Evolutionary conservation across 2,329 filamentous ascomycete species (phyloP).

Genomic region (Epichloe aotearoae): DNA sequence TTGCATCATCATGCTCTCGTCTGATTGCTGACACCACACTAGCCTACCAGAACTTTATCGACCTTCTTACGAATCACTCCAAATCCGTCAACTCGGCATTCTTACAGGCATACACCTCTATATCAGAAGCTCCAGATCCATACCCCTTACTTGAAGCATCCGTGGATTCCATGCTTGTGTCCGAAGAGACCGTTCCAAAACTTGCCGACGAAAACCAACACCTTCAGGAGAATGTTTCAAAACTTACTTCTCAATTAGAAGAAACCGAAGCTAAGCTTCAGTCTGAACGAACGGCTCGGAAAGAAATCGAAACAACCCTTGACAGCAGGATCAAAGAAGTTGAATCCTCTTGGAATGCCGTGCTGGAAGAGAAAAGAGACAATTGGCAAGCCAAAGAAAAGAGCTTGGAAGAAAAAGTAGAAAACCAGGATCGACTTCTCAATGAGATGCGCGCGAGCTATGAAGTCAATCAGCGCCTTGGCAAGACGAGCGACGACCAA

Average conservation of each 20-base stretch:
- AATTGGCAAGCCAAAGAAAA: constrained; percentile 96
- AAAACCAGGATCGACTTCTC: constrained; percentile 81
- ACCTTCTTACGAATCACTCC: constrained; percentile 88
- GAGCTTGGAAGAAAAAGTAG: constrained; percentile 80
- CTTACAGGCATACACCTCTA: constrained; percentile 77
- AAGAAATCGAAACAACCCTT: constrained; percentile 62
- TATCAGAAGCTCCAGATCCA: constrained; percentile 92
- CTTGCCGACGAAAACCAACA: constrained; percentile 80
- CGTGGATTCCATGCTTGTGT: constrained; percentile 81
- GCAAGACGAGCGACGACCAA: constrained; percentile 52
- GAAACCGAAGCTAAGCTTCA: constrained; percentile 71
- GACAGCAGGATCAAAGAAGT: constrained; percentile 79
- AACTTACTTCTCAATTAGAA: constrained; percentile 69
- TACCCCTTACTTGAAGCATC: constrained; percentile 94
- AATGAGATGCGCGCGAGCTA: constrained; percentile 96
- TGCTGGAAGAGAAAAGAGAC: constrained; percentile 83
- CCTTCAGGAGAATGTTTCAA: constrained; percentile 64
- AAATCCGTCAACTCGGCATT: constrained; percentile 91
- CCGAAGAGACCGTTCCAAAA: constrained; percentile 84
- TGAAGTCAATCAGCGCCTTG: constrained; percentile 85
- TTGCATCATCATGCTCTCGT: not conserved
- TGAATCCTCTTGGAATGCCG: constrained; percentile 78
- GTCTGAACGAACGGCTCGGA: constrained; percentile 58
- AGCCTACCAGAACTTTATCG: constrained; percentile 97
- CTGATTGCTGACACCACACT: constrained; percentile 12